Evolutionary conservation across 257 asterid species (phyloP).

Genomic region (Handroanthus guayacan): DNA sequence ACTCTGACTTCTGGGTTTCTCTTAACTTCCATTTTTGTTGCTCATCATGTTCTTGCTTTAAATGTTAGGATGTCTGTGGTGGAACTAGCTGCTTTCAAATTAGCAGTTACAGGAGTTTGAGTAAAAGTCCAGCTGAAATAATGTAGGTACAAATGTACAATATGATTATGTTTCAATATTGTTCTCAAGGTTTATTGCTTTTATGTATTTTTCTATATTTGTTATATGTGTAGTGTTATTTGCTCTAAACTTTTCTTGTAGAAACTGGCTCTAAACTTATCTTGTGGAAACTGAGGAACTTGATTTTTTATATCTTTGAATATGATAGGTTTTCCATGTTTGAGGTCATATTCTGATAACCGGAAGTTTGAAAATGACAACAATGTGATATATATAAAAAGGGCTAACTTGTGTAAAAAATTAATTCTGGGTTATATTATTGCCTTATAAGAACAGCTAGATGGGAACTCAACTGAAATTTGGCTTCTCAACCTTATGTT

Average conservation of each 20-base stretch:
- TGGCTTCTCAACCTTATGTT: not conserved
- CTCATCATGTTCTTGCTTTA: slow-evolving; percentile 6
- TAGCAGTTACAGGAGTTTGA: slow-evolving; percentile 64
- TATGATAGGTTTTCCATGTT: not conserved
- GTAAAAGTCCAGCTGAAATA: slow-evolving; percentile 70
- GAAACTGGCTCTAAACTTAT: not conserved
- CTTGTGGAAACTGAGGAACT: not conserved
- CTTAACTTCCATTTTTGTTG: slow-evolving; percentile 6
- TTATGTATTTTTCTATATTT: slow-evolving; percentile 6
- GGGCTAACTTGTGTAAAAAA: not conserved
- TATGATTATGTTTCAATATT: slow-evolving; percentile 23
- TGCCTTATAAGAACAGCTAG: slow-evolving; percentile 3
- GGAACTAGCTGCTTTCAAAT: slow-evolving; percentile 83
- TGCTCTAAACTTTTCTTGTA: not conserved
- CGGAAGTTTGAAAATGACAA: too few relatives aligned
- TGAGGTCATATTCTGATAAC: not conserved
- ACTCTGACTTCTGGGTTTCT: slow-evolving; percentile 7
- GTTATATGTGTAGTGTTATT: not conserved
- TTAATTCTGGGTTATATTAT: not conserved
- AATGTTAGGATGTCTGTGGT: slow-evolving; percentile 71
- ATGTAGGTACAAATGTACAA: slow-evolving; percentile 70
- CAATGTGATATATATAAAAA: not conserved
- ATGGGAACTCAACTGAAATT: slow-evolving; percentile 1
- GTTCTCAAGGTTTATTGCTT: slow-evolving; percentile 28
- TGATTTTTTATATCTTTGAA: not conserved